Evolutionary conservation across 1,139 yeast genomes (phyloP), one percentile per base, ranked within the genome.

Genomic region (Blastobotrys malaysiensis): DNA sequence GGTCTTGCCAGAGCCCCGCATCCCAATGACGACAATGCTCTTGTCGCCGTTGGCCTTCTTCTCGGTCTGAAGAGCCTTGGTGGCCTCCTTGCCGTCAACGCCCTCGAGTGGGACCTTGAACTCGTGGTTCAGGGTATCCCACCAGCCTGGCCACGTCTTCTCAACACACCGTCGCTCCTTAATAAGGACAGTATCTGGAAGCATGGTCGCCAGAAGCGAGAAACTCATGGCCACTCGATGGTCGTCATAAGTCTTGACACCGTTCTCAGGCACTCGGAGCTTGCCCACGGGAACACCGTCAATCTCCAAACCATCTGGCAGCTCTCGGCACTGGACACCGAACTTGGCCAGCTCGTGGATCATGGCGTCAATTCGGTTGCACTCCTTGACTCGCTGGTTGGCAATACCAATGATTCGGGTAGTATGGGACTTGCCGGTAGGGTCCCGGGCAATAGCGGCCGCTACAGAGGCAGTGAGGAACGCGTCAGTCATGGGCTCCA

Each of bases 401-500:
- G 99, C 98, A 73, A 93, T 95, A 59, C 99, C 99, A 36, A 87
- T 83, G 62, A 93, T 93, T 9, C 86, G 80, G 5, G 98, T 93
- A 18, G 84, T 75, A 26, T 57, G 53, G 13, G 65, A 63, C 13
- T 61, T 55, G 21, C 69, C 68, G 13, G 54, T 54, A 14, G 60
- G 52, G 58, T 75, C 80, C 52, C 75, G 71, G 3, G 97, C 96
- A 45, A 88, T 80, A 16, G 99, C 97, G 45, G 99, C 99, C 24
- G 90, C 95, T 18, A 95, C 97, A 50, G 96, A 82, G 0, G 99
- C 99, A 19, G 99, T 93, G 67, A 93, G 78, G 69, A 93, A 93
- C 0, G 99, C 99, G 73, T 93, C 99, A 0, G 99, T 93, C 99
- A 93, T 93, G 54, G 99, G 99, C 72, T 93, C 99, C 99, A 93